These are phyloP conservation scores for Davidsoniella australis DNA, from an alignment of 2,329 filamentous ascomycete genomes.

Conservation along the genomic window DNA sequence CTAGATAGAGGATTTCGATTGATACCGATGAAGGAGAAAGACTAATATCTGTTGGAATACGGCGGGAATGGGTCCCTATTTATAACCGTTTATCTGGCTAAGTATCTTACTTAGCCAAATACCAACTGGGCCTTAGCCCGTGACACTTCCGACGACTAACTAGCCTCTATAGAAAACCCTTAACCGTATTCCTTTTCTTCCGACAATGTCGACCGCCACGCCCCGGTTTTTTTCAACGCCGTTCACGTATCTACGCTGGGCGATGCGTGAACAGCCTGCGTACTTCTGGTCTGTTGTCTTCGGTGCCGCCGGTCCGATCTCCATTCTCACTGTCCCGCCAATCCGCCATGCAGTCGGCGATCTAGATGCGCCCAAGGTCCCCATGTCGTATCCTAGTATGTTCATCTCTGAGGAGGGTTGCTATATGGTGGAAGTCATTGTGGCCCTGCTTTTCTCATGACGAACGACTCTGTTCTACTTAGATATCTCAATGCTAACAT, in stretches of 20 bases:
- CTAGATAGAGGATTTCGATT: no score
- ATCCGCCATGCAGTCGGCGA: slow-evolving; percentile 60
- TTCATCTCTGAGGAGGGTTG: slow-evolving; percentile 15
- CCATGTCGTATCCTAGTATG: slow-evolving; percentile 85
- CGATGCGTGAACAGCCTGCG: slow-evolving; percentile 71
- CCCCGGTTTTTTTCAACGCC: slow-evolving; percentile 75
- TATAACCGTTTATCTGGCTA: no score
- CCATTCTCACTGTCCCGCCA: slow-evolving; percentile 55
- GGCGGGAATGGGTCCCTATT: no score
- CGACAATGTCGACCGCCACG: slow-evolving; percentile 39
- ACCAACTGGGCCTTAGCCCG: no score
- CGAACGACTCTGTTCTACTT: not conserved
- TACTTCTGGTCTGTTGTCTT: slow-evolving; percentile 77
- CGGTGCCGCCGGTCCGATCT: slow-evolving; percentile 53
- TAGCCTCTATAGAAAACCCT: no score
- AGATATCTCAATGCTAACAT: slow-evolving; percentile 14
- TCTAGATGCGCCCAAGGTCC: slow-evolving; percentile 52
- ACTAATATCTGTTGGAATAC: no score
- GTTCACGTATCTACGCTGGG: slow-evolving; percentile 74
- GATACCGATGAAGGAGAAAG: no score
- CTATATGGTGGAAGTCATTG: not conserved
- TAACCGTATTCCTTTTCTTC: not conserved
- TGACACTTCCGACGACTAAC: no score
- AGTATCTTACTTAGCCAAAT: no score
- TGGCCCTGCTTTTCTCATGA: not conserved